Conservation (phyloP, 169 alveolate species). For the Plasmodium gaboni region DNA sequence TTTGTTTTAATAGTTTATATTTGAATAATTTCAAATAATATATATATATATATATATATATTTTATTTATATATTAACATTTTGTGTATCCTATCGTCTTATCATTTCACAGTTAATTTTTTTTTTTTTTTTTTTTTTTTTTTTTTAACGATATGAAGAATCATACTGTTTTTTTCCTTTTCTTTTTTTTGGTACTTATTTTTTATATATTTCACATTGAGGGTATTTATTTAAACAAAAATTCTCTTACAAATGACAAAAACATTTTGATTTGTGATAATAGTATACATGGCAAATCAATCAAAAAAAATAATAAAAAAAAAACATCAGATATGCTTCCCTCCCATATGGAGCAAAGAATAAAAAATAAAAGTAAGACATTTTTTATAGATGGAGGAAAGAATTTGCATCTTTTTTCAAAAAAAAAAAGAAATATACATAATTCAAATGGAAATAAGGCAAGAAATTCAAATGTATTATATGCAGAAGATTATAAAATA, state of each 20-base stretch:
- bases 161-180: background rate
- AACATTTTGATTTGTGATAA: conserved; percentile 2
- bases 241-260: conserved; percentile 2
- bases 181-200: background rate
- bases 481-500: conserved; percentile 60
- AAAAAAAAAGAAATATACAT: background rate
- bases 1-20: no score
- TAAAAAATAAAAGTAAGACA: no score
- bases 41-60: background rate
- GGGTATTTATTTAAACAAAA: conserved; percentile 6
- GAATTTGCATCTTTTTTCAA: background rate
- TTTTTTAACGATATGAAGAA: background rate
- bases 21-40: no score
- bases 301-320: background rate
- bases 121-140: background rate
- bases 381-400: background rate
- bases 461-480: background rate
- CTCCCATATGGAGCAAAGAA: background rate
- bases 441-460: background rate
- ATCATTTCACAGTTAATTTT: no score
- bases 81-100: no score
- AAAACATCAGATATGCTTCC: background rate
- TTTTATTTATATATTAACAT: background rate
- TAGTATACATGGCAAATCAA: background rate
- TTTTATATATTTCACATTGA: background rate